Percentiles rank a stretch among this genome's conserved stretches.
phyloP scores from a whole-genome alignment of 768 basidiomycete genomes.

The Trametes meyenii region DNA sequence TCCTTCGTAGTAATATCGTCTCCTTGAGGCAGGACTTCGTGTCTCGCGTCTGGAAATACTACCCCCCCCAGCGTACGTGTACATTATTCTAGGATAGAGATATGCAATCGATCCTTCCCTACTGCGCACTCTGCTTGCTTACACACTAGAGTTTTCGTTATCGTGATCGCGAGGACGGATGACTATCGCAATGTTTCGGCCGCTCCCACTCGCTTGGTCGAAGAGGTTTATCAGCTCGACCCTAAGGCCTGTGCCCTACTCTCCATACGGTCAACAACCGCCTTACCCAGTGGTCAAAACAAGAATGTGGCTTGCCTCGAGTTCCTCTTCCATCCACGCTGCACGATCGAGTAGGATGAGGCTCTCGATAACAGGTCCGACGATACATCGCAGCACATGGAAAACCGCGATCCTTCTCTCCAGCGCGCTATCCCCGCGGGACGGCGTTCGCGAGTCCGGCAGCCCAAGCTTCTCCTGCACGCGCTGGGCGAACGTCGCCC shows the following conservation, averaged over 20 bases:
- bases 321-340: conserved; percentile 53
- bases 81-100: conserved; percentile 15
- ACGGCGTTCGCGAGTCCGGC: background rate
- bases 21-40: background rate
- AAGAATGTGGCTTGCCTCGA: conserved; percentile 29
- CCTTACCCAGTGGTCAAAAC: background rate
- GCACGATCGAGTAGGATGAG: conserved; percentile 64
- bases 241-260: conserved; percentile 19
- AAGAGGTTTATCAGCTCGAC: conserved; percentile 66
- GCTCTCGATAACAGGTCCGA: conserved; percentile 71
- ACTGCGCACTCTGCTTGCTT: background rate
- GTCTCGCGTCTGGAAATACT: background rate
- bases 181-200: conserved; percentile 68
- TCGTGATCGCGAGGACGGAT: conserved; percentile 5
- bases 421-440: conserved; percentile 19
- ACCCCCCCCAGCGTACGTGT: conserved; percentile 1
- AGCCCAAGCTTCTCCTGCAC: conserved; percentile 24
- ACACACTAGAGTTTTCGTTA: background rate
- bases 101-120: conserved; percentile 4
- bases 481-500: conserved; percentile 46
- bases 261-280: background rate
- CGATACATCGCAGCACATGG: conserved; percentile 66
- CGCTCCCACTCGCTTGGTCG: conserved; percentile 72
- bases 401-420: conserved; percentile 56
- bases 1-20: background rate